Conservation (phyloP, 129 eudicot species). For the Flaveria robusta region DNA sequence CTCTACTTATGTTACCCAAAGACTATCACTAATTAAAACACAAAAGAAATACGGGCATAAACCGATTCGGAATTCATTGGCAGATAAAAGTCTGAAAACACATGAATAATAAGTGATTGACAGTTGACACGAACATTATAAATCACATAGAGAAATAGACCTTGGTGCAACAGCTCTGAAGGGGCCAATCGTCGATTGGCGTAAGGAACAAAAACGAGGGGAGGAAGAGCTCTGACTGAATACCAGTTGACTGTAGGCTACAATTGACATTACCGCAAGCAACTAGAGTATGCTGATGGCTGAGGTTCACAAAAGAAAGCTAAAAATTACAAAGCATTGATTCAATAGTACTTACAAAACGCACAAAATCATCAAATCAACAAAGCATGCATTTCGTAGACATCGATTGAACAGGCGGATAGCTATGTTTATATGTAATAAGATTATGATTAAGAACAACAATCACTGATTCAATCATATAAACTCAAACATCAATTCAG, state of each 20-base stretch:
- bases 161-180: constrained; percentile 37
- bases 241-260: constrained; percentile 33
- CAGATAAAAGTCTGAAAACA: not conserved
- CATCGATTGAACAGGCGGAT: not conserved
- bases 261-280: constrained; percentile 38
- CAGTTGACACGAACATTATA: not conserved
- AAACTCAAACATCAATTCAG: not conserved
- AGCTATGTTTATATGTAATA: not conserved
- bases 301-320: not conserved
- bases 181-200: constrained; percentile 28
- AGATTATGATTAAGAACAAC: not conserved
- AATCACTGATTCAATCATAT: not conserved
- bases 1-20: not conserved
- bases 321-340: not conserved
- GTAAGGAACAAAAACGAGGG: constrained; percentile 26
- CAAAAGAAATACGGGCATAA: not conserved
- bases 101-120: not conserved
- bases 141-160: constrained; percentile 11
- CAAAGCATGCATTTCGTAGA: not conserved
- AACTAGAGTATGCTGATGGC: constrained; percentile 8
- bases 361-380: not conserved
- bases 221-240: constrained; percentile 32
- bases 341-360: constrained; percentile 12
- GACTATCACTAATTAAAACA: not conserved
- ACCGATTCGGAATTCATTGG: not conserved